Conservation (phyloP, 306 rosid genomes). For the Oxytropis ochrocephala region DNA sequence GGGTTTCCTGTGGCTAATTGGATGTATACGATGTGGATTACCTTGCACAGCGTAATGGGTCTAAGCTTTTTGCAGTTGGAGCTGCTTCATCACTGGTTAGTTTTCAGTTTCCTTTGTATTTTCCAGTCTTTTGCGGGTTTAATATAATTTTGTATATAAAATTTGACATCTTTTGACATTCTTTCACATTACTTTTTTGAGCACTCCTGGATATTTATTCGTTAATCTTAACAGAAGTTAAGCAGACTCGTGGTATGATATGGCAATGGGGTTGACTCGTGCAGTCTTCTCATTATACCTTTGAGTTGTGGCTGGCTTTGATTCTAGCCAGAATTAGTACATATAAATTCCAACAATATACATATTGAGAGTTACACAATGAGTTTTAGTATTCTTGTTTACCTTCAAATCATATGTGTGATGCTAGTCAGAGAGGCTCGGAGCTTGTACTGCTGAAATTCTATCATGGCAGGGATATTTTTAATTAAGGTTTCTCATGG, state of each 20-base stretch:
- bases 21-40: conserved; percentile 15
- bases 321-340: not conserved
- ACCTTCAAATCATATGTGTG: not conserved
- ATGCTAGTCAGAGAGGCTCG: not conserved
- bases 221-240: not conserved
- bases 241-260: not conserved
- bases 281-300: not conserved
- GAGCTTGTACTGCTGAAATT: not conserved
- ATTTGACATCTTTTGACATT: not conserved
- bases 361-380: not conserved
- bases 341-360: not conserved
- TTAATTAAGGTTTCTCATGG: not conserved
- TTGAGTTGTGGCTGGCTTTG: not conserved
- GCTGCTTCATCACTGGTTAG: conserved; percentile 89
- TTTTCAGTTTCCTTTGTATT: not conserved
- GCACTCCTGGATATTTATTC: not conserved
- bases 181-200: not conserved
- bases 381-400: not conserved
- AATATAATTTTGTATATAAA: not conserved
- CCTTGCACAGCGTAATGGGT: conserved; percentile 69
- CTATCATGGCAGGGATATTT: not conserved
- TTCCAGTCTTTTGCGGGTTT: not conserved
- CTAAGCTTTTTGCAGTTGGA: conserved; percentile 92
- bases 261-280: not conserved
- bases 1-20: not conserved